phyloP scores from a whole-genome alignment of 768 basidiomycete species.

The Agrocybe chaxingu region DNA sequence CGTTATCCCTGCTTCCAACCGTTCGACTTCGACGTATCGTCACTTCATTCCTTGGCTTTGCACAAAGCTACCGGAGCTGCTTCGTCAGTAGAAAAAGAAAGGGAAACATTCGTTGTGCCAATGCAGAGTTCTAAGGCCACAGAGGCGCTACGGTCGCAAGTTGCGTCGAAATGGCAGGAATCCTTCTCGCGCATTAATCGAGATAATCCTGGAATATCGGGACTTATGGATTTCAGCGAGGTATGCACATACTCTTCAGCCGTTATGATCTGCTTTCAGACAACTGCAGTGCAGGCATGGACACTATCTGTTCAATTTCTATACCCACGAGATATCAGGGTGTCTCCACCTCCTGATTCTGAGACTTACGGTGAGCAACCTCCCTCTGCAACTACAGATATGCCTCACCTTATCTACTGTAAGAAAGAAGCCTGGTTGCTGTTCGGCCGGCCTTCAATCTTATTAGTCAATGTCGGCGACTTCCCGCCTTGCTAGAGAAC shows the following conservation, averaged over 20 bases:
- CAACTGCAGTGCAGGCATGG: conserved; percentile 49
- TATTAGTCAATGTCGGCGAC: conserved; percentile 54
- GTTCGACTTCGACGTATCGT: too few relatives aligned
- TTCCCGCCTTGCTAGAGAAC: conserved; percentile 64
- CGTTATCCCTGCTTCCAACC: too few relatives aligned
- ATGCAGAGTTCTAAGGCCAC: conserved; percentile 45
- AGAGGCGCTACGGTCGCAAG: conserved; percentile 60
- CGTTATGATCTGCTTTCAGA: not conserved
- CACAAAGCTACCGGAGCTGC: too few relatives aligned
- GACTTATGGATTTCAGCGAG: conserved; percentile 62
- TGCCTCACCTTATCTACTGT: conserved; percentile 3
- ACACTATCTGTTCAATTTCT: conserved; percentile 49
- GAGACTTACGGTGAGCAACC: not conserved
- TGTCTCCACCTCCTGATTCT: conserved; percentile 13
- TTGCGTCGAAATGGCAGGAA: conserved; percentile 70
- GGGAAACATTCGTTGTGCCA: not conserved
- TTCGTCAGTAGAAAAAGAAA: too few relatives aligned
- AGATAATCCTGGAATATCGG: conserved; percentile 56
- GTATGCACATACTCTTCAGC: conserved; percentile 26
- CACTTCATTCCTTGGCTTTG: too few relatives aligned
- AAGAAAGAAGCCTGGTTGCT: conserved; percentile 39
- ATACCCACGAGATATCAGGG: conserved; percentile 48
- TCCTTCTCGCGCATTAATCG: conserved; percentile 64
- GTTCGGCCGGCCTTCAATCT: conserved; percentile 56
- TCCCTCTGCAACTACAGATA: not conserved